A percentile compares a stretch with the other conserved stretches of the same genome.
These are phyloP conservation scores for Xylaria sp. DNA, from an alignment of 2,329 filamentous ascomycete genomes.

Conservation along the genomic window DNA sequence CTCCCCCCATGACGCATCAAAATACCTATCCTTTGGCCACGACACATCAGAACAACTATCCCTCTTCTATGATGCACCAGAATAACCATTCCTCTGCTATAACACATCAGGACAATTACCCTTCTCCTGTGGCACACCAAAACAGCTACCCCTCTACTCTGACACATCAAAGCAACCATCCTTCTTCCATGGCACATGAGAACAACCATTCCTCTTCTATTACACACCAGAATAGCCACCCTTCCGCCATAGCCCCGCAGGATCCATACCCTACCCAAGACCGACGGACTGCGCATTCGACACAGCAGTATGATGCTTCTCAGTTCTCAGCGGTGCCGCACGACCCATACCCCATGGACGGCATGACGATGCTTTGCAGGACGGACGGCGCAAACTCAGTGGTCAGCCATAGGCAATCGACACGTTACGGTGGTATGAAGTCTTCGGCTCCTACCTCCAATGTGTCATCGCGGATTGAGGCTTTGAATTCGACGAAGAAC, in stretches of 20 bases:
- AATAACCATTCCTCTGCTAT: not conserved
- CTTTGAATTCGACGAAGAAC: not conserved
- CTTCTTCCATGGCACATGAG: not conserved
- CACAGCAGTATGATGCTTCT: constrained; percentile 58
- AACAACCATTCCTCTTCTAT: not conserved
- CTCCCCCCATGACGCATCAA: not conserved
- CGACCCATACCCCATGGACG: constrained; percentile 92
- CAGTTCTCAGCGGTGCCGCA: constrained; percentile 81
- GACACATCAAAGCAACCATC: too few species aligned
- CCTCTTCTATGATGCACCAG: not conserved
- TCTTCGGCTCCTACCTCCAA: constrained; percentile 7
- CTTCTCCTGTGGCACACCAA: constrained; percentile 6
- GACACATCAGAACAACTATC: not conserved
- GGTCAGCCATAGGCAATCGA: constrained; percentile 38
- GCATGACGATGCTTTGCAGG: constrained; percentile 97
- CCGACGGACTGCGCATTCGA: constrained; percentile 42
- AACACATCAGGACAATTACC: not conserved
- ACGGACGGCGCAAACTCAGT: constrained; percentile 73
- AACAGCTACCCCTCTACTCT: not conserved
- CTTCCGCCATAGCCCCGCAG: constrained; percentile 19
- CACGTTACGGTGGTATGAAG: constrained; percentile 28
- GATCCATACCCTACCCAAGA: constrained; percentile 39
- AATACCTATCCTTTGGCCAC: constrained; percentile 10
- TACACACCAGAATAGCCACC: constrained; percentile 15
- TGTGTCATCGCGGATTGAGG: constrained; percentile 18